These are phyloP conservation scores for Camillea tinctor DNA, from an alignment of 2,329 filamentous ascomycete genomes.

Conservation along the genomic window DNA sequence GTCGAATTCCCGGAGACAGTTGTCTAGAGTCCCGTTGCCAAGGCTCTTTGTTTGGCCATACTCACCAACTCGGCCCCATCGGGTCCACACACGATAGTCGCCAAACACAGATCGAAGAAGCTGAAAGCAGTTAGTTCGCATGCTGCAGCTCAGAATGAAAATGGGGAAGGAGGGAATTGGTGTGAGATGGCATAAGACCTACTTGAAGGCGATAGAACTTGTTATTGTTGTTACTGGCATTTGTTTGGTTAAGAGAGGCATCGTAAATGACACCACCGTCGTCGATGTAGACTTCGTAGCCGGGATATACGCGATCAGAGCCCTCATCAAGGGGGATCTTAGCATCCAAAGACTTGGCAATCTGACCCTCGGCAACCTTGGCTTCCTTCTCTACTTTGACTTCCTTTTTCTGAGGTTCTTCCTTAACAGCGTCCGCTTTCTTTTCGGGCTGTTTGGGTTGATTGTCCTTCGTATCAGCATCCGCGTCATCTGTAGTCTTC, in stretches of 20 bases:
- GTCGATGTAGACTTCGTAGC: constrained; percentile 63
- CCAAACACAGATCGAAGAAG: constrained; percentile 40
- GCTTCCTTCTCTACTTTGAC: constrained; percentile 25
- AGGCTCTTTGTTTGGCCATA: constrained; percentile 48
- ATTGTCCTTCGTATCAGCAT: constrained; percentile 5
- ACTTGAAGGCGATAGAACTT: constrained; percentile 80
- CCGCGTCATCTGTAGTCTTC: constrained; percentile 20
- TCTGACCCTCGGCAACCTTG: constrained; percentile 41
- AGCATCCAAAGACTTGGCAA: constrained; percentile 45
- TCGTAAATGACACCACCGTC: constrained; percentile 69
- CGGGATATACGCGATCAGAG: constrained; percentile 32
- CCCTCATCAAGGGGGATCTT: constrained; percentile 52
- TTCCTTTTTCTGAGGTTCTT: constrained; percentile 18
- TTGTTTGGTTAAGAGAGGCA: constrained; percentile 76
- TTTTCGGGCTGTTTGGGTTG: constrained; percentile 22
- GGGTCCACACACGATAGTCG: constrained; percentile 64
- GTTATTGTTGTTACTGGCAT: constrained; percentile 70
- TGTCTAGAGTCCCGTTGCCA: constrained; percentile 39
- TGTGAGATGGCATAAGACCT: constrained; percentile 18
- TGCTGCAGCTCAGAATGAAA: constrained; percentile 1
- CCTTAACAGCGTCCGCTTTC: constrained; percentile 30
- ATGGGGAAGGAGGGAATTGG: background rate
- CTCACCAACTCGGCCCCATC: constrained; percentile 78
- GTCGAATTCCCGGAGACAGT: constrained; percentile 52
- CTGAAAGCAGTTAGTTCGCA: constrained; percentile 28